Percentiles rank a stretch among this genome's conserved stretches.
These are phyloP conservation scores for Wickerhamomyces subpelliculosus DNA, from an alignment of 805 yeast genomes.

Conservation along the genomic window DNA sequence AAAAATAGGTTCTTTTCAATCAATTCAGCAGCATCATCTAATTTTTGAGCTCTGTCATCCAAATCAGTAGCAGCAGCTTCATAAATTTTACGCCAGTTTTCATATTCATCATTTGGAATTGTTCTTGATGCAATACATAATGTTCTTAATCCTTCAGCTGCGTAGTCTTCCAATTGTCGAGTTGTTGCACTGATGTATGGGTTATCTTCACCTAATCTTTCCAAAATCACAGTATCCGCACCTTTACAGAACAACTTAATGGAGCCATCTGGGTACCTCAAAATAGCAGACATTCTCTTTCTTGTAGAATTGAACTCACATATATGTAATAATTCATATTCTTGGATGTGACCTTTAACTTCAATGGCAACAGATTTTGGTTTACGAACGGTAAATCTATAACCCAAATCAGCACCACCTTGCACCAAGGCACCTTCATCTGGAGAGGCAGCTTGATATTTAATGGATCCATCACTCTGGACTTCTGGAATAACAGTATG, in stretches of 20 bases:
- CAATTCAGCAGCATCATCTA: constrained; percentile 84
- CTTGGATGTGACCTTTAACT: constrained; percentile 39
- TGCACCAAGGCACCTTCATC: constrained; percentile 98
- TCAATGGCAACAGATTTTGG: constrained; percentile 76
- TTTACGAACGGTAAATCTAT: constrained; percentile 73
- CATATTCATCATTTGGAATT: constrained; percentile 72
- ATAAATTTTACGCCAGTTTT: constrained; percentile 58
- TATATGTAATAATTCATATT: constrained; percentile 76
- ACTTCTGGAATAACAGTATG: constrained; percentile 97
- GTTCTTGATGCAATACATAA: constrained; percentile 86
- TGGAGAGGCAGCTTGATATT: constrained; percentile 98
- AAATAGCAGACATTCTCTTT: constrained; percentile 94
- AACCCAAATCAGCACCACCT: constrained; percentile 90
- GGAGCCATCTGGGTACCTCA: constrained; percentile 89
- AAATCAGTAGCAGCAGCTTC: constrained; percentile 79
- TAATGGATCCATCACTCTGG: constrained; percentile 54
- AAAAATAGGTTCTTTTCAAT: constrained; percentile 76
- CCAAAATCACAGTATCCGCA: constrained; percentile 93
- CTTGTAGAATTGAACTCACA: constrained; percentile 98
- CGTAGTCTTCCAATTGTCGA: constrained; percentile 90
- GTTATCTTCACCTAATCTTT: constrained; percentile 64
- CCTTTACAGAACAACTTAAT: constrained; percentile 91
- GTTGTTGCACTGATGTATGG: constrained; percentile 81
- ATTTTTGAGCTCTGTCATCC: constrained; percentile 61
- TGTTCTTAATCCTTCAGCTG: constrained; percentile 92